Evolutionary conservation across 208 protist species (phyloP).

Genomic region (Naegleria lovaniensis): DNA sequence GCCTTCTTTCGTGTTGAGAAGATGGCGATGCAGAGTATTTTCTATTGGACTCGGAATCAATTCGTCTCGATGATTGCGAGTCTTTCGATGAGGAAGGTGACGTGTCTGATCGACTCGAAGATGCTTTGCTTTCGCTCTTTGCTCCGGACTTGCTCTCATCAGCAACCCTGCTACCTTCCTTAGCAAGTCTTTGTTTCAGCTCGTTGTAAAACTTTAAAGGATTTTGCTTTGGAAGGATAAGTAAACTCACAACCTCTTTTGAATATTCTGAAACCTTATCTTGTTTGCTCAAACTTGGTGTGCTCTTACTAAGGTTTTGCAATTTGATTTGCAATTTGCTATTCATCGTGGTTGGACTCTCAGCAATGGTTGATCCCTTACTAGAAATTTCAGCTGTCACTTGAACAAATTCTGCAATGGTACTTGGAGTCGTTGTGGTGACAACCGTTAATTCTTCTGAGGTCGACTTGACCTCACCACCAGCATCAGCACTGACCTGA

Average conservation of each 20-base stretch:
- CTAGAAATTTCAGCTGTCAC: too few species aligned
- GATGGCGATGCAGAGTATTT: background rate
- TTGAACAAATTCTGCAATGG: too few species aligned
- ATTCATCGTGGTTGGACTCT: too few species aligned
- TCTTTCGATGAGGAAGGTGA: background rate
- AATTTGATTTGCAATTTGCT: too few species aligned
- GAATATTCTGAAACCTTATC: background rate
- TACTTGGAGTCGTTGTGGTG: too few species aligned
- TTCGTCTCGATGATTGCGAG: background rate
- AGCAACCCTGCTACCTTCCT: background rate
- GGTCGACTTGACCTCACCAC: background rate
- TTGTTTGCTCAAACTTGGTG: background rate
- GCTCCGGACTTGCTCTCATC: too few species aligned
- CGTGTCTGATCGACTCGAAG: background rate
- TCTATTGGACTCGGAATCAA: background rate
- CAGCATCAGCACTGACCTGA: background rate
- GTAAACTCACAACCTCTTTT: background rate
- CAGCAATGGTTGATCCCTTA: too few species aligned
- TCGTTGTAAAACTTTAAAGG: background rate
- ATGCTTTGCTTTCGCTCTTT: background rate
- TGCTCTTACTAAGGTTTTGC: too few species aligned
- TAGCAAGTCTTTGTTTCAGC: background rate
- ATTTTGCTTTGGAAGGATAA: background rate
- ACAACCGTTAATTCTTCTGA: background rate
- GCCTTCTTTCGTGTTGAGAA: background rate